Conservation (phyloP, 2,329 filamentous ascomycete species). For the Ophiosphaerella korrae region DNA sequence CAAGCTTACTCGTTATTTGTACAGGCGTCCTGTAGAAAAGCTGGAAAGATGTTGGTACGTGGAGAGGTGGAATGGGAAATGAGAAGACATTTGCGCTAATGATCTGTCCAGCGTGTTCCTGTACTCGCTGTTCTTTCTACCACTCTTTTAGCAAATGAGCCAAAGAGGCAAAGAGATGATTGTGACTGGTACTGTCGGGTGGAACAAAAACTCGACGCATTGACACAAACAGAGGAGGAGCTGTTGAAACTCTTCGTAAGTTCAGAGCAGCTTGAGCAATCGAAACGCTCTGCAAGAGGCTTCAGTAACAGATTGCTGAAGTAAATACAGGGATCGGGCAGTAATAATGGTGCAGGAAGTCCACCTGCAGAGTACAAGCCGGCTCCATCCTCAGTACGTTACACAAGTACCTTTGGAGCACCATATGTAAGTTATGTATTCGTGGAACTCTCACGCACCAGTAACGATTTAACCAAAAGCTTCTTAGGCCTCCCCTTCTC, state of each 20-base stretch:
- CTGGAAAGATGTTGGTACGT: slow-evolving; percentile 15
- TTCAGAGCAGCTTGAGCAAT: not conserved
- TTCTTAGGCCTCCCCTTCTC: not conserved
- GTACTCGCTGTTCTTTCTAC: slow-evolving; percentile 8
- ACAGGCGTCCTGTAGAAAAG: slow-evolving; percentile 2
- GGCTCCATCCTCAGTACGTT: not conserved
- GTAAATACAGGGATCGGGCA: not conserved
- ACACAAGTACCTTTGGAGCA: slow-evolving; percentile 1
- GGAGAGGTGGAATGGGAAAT: not conserved
- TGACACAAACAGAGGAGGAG: slow-evolving; percentile 4
- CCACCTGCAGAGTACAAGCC: not conserved
- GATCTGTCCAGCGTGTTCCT: slow-evolving; percentile 6
- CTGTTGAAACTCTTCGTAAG: slow-evolving; percentile 9
- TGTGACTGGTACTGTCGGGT: slow-evolving; percentile 12
- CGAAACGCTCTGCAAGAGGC: not conserved
- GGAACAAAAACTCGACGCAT: slow-evolving; percentile 3
- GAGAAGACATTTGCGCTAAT: slow-evolving; percentile 5
- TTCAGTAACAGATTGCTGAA: not conserved
- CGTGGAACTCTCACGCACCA: not conserved
- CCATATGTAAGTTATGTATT: not conserved
- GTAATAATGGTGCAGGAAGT: not conserved
- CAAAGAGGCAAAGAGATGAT: slow-evolving; percentile 1
- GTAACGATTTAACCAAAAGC: not conserved
- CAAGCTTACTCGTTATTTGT: slow-evolving; percentile 2
- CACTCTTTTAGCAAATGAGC: slow-evolving; percentile 3